These are phyloP conservation scores for Aristolochia fimbriata DNA, from an alignment of 164 flowering plant species.

Conservation along the genomic window DNA sequence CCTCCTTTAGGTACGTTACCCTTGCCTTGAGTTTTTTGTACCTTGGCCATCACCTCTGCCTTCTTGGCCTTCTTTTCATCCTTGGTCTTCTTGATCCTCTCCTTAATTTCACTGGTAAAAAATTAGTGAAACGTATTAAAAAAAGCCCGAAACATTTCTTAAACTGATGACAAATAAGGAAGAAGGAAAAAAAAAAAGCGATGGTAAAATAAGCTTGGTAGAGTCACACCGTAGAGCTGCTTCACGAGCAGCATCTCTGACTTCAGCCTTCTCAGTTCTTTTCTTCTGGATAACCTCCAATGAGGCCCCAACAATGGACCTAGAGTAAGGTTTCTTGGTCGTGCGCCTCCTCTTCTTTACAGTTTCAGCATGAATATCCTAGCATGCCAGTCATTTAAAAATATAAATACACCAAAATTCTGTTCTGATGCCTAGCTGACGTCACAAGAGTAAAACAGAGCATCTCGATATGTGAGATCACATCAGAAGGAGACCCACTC, in stretches of 20 bases:
- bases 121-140: neutral
- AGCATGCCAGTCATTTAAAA: neutral
- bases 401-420: neutral
- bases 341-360: slow-evolving; percentile 40
- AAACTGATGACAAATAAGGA: too few species aligned
- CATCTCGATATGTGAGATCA: too few species aligned
- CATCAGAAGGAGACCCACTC: too few species aligned
- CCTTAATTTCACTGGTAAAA: slow-evolving; percentile 35
- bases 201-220: neutral
- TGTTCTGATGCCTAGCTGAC: too few species aligned
- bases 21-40: slow-evolving; percentile 25
- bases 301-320: slow-evolving; percentile 45
- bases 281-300: slow-evolving; percentile 43
- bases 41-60: slow-evolving; percentile 32
- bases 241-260: slow-evolving; percentile 43
- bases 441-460: too few species aligned
- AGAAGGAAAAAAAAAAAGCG: neutral
- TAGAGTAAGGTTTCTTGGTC: slow-evolving; percentile 39
- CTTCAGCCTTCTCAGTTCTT: slow-evolving; percentile 41
- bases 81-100: slow-evolving; percentile 43
- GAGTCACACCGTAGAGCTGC: slow-evolving; percentile 37
- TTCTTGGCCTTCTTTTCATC: slow-evolving; percentile 48
- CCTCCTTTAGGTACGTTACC: slow-evolving; percentile 27
- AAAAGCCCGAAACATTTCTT: neutral
- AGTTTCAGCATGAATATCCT: slow-evolving; percentile 39